Evolutionary conservation across 768 basidiomycete genomes (phyloP).

Genomic region (Rhodotorula taiwanensis): DNA sequence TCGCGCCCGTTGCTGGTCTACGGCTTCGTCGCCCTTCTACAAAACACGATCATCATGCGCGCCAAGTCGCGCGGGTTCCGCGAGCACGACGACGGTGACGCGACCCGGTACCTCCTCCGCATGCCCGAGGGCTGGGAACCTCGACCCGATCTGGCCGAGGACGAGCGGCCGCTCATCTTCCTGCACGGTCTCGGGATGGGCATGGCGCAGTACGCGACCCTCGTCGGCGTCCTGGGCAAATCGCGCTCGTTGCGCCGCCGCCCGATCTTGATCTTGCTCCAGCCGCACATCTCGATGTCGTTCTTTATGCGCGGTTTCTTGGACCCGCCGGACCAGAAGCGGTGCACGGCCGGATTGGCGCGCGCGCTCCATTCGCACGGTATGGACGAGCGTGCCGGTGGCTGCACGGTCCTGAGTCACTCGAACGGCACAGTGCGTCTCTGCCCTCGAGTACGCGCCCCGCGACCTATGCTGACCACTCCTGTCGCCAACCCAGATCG

Average conservation of each 20-base stretch:
- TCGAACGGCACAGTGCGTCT: conserved; percentile 61
- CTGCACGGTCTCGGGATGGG: conserved; percentile 85
- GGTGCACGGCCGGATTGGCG: conserved; percentile 57
- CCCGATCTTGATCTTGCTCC: conserved; percentile 69
- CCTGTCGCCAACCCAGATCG: conserved; percentile 52
- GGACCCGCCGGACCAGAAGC: conserved; percentile 59
- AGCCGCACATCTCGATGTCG: conserved; percentile 79
- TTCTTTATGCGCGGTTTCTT: conserved; percentile 72
- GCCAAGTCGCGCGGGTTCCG: conserved; percentile 32
- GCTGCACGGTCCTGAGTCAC: conserved; percentile 75
- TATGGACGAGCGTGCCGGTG: conserved; percentile 45
- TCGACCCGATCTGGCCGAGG: conserved; percentile 44
- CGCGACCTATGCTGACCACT: background rate
- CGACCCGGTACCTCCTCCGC: conserved; percentile 68
- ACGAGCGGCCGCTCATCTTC: conserved; percentile 63
- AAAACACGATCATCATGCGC: conserved; percentile 16
- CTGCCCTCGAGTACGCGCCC: background rate
- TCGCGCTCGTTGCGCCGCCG: conserved; percentile 53
- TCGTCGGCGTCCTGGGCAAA: conserved; percentile 57
- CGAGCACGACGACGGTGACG: conserved; percentile 4
- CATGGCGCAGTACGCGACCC: conserved; percentile 51
- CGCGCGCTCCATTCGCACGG: conserved; percentile 51
- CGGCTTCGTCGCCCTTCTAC: conserved; percentile 32
- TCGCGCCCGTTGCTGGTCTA: conserved; percentile 60
- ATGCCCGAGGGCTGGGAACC: conserved; percentile 63